Base-by-base conservation (phyloP, 306 rosid genomes). In the Mucuna pruriens region DNA sequence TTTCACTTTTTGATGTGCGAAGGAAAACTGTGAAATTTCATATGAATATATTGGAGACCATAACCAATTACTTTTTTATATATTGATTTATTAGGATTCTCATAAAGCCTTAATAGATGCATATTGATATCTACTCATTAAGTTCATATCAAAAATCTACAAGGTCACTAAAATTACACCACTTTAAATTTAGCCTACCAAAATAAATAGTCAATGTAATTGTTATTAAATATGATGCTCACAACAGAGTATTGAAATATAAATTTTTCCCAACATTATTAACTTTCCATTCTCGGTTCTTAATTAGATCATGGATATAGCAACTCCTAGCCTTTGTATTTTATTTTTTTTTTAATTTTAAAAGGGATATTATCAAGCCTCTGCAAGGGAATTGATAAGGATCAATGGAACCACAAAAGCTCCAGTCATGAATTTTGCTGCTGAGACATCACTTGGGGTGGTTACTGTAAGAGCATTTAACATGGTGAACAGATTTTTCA, bases 371-470 rank as follows among this genome's bases (percentile, higher is more conserved):
- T 31, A 62, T 62, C 69, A 31, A 62, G 69, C 69, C 69, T 62
- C 69, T 16, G 40, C 69, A 16, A 62, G 69, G 44, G 69, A 62
- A 62, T 62, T 62, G 44, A 62, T 62, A 8, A 62, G 69, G 69
- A 62, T 62, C 3, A 62, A 62, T 7, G 69, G 69, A 62, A 62
- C 69, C 69, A 62, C 69, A 16, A 62, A 62, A 62, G 69, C 69
- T 62, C 69, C 69, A 31, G 69, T 62, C 69, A 33, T 62, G 69
- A 62, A 62, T 62, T 62, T 31, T 33, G 22, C 69, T 33, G 69
- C 69, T 7, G 69, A 62, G 69, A 31, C 44, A 62, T 62, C 44
- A 33, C 69, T 62, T 62, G 69, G 69, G 1, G 69, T 62, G 69
- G 69, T 31, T 31, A 62, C 69, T 62, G 5, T 62, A 33, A 31